Base-by-base conservation (phyloP, 2,329 filamentous ascomycete genomes). In the Aureobasidium sp. region DNA sequence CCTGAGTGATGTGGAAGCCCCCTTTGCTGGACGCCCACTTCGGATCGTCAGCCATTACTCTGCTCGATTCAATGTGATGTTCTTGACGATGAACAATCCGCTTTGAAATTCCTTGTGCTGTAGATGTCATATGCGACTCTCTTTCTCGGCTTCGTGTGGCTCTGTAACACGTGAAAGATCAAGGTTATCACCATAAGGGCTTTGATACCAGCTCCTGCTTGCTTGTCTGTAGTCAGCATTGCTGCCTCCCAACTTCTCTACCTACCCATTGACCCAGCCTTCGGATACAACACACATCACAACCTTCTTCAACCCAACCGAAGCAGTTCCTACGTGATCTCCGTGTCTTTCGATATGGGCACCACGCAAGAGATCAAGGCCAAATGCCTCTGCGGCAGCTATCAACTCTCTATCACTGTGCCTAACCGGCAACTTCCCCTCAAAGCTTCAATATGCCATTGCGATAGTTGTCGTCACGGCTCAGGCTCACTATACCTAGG, bases 401-500 rank as follows among this genome's bases (percentile, higher is more conserved):
- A 47, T 29, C 39, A 48, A 22, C 19, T 56, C 9, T 29, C 39
- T 2, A 17, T 61, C 12, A 2, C 49, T 2, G 33, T 61, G 6
- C 49, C 31, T 19, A 9, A 33, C 22, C 2, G 15, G 2, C 29
- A 52, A 29, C 40, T 56, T n/a, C 60, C 60, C 31, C 60, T 61
- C 1, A 52, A 29, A 47, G 58, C 17, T 15, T 37, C 40, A 2
- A 9, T 61, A 6, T 61, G 60, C 31, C 60, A 61, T 33, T 61
- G 60, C 33, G 33, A 61, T 24, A 52, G 49, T 22, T 61, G 60
- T 24, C 48, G 60, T 29, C 39, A 48, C 14, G 49, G 42, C 8
- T 57, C 40, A 6, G 53, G 58, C 12, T 17, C 40, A 8, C 60
- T 67, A 22, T 77, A 76, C n/a, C 77, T 78, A 61, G 31, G 57